Evolutionary conservation across 2,329 filamentous ascomycete species (phyloP).

Genomic region (Diaporthe citri): DNA sequence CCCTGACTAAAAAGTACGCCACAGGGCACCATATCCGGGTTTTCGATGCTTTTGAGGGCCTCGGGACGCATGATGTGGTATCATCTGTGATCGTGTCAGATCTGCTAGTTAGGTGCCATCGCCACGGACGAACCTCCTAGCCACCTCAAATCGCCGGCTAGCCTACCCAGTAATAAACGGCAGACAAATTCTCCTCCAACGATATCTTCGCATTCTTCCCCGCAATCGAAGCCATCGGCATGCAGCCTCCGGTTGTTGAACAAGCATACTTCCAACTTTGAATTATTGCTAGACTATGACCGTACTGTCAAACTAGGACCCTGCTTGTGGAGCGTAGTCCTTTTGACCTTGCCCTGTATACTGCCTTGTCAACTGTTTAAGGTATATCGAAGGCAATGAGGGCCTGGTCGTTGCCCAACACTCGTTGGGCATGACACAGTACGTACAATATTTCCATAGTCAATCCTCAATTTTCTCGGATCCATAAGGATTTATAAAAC

Average conservation of each 20-base stretch:
- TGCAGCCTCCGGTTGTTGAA: slow-evolving; percentile 21
- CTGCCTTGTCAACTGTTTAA: background rate
- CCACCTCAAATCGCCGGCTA: slow-evolving; percentile 5
- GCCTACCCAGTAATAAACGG: slow-evolving; percentile 3
- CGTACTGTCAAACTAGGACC: background rate
- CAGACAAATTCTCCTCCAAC: slow-evolving; percentile 23
- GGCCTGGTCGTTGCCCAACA: background rate
- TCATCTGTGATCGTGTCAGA: slow-evolving; percentile 23
- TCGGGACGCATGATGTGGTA: slow-evolving; percentile 6
- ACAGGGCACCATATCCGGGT: background rate
- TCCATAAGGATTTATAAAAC: background rate
- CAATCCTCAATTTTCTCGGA: background rate
- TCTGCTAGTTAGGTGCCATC: slow-evolving; percentile 21
- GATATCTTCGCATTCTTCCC: slow-evolving; percentile 17
- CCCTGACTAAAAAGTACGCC: background rate
- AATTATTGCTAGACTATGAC: background rate
- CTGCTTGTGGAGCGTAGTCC: background rate
- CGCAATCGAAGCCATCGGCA: slow-evolving; percentile 17
- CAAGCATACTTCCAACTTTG: slow-evolving; percentile 10
- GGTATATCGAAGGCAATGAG: background rate
- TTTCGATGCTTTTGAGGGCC: background rate
- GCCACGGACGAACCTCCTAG: slow-evolving; percentile 2
- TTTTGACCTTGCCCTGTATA: background rate
- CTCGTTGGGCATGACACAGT: background rate
- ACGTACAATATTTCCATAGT: background rate